Evolutionary conservation across 2,329 filamentous ascomycete species (phyloP).

Genomic region (Chrysoporthe austroafricana): DNA sequence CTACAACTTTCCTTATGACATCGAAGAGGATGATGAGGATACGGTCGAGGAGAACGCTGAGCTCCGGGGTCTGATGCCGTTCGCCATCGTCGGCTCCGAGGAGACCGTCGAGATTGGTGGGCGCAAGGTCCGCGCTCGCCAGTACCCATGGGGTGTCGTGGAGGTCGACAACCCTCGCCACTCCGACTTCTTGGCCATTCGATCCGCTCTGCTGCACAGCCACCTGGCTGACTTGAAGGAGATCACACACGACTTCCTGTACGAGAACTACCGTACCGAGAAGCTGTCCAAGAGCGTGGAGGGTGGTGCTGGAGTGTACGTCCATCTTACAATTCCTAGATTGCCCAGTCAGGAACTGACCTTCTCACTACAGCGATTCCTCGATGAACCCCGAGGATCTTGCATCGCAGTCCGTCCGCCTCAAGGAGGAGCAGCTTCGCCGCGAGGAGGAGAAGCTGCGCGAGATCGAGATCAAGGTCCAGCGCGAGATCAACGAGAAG

Average conservation of each 20-base stretch:
- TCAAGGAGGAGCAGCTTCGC: conserved; percentile 99
- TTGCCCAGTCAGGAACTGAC: conserved; percentile 37
- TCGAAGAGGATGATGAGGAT: conserved; percentile 99
- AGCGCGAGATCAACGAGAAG: conserved; percentile 99
- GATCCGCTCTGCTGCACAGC: conserved; percentile 94
- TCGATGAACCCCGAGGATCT: conserved; percentile 98
- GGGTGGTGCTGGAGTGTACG: conserved; percentile 84
- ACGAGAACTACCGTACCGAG: conserved; percentile 99
- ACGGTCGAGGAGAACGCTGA: conserved; percentile 99
- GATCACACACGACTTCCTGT: conserved; percentile 99
- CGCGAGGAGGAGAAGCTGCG: conserved; percentile 99
- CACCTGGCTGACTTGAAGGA: conserved; percentile 98
- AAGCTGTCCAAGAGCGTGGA: conserved; percentile 99
- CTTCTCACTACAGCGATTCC: conserved; percentile 60
- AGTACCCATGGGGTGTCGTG: conserved; percentile 99
- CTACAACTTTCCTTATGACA: conserved; percentile 99
- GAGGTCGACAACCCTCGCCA: conserved; percentile 99
- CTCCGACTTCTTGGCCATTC: conserved; percentile 96
- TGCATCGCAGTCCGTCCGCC: conserved; percentile 92
- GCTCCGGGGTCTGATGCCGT: conserved; percentile 95
- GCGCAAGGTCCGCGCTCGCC: conserved; percentile 87
- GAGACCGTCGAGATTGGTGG: conserved; percentile 93
- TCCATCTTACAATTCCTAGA: conserved; percentile 38
- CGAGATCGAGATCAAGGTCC: conserved; percentile 99
- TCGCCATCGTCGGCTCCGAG: conserved; percentile 97